Base-by-base conservation (phyloP, 2,329 filamentous ascomycete species). In the Ambrosiella cleistominuta region DNA sequence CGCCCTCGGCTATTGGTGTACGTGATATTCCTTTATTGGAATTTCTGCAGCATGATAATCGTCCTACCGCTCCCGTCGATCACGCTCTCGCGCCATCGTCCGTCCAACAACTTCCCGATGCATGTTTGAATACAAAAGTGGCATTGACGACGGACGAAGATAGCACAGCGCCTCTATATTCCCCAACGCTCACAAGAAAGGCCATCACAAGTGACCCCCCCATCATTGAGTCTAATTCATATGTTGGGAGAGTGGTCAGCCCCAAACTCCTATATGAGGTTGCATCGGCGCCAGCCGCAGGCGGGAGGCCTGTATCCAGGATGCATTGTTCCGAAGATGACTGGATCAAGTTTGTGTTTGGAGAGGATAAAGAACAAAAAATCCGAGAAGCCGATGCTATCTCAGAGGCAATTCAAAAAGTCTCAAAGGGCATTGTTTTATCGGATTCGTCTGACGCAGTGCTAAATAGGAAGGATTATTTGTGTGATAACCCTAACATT, bases 301-400 rank as follows among this genome's bases (percentile, higher is more conserved):
- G n/a, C 19, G 44, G 19, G 44, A 13, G 44, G 44, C 44, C 44
- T 47, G 44, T 39, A 19, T 17, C 11, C 11, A 19, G 15, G 9
- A 35, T 53, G 5, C 12, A 39, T 9, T 54, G 49, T 37, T 58
- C 57, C 15, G 53, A 59, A 17, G 53, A 59, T n/a, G 53, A 42
- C n/a, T 59, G 57, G 57, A 50, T 59, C 52, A 55, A 39, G 15
- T 59, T 59, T 56, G 53, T 59, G 7, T 59, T 59, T 55, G 53
- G 57, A 11, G 53, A 15, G 6, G 36, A 36, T 19, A 42, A 36
- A 7, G 38, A 49, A 2, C 27, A 35, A n/a, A 15, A 19, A 42
- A 17, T 35, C 12, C 8, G 19, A 6, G 51, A 42, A n/a, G 53
- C 52, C 15, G 19, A 55, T 12, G 39, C 17, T n/a, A 38, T 59